Evolutionary conservation across 2,329 filamentous ascomycete genomes (phyloP).

Genomic region (Knufia petricola): DNA sequence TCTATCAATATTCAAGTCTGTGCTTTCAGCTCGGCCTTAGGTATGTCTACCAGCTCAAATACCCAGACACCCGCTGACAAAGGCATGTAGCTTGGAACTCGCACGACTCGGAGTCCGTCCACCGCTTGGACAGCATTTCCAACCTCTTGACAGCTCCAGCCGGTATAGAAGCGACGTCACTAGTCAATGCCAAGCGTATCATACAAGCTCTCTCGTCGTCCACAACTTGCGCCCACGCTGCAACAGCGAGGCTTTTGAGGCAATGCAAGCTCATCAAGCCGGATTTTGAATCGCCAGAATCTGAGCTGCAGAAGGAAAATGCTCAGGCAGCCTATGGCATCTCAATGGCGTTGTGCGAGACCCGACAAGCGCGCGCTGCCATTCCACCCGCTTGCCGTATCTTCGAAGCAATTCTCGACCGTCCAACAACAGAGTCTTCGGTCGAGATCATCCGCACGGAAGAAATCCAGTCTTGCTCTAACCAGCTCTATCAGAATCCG

Average conservation of each 20-base stretch:
- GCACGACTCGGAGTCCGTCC: neutral
- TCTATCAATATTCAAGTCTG: neutral
- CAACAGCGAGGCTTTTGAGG: conserved; percentile 4
- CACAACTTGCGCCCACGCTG: neutral
- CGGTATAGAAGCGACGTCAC: neutral
- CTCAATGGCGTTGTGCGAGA: conserved; percentile 9
- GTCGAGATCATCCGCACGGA: neutral
- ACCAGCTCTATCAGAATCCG: neutral
- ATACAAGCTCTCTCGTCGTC: conserved; percentile 6
- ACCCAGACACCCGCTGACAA: neutral
- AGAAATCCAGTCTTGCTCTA: conserved; percentile 4
- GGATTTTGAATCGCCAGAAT: neutral
- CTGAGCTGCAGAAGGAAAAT: conserved; percentile 2
- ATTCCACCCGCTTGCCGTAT: conserved; percentile 3
- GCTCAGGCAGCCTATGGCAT: conserved; percentile 5
- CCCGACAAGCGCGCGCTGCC: conserved; percentile 4
- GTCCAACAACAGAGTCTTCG: neutral
- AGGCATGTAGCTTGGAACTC: conserved; percentile 1
- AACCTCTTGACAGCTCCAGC: neutral
- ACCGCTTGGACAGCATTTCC: conserved; percentile 1
- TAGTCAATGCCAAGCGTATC: conserved; percentile 8
- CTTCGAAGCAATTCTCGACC: conserved; percentile 4
- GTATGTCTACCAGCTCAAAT: neutral
- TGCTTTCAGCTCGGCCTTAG: neutral
- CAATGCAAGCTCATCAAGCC: conserved; percentile 9